Conservation (phyloP, 805 yeast species). For the Ogataea methanolica region DNA sequence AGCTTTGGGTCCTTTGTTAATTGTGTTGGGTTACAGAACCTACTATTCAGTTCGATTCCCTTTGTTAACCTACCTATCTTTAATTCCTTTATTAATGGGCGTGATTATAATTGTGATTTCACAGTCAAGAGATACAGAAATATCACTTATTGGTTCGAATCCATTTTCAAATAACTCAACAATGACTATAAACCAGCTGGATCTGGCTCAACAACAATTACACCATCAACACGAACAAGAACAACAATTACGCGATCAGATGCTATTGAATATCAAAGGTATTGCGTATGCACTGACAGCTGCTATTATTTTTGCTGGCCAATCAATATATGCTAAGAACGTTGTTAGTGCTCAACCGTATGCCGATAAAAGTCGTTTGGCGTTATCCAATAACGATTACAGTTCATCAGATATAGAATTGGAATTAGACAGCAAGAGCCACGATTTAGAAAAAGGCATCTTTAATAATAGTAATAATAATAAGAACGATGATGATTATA, state of each 20-base stretch:
- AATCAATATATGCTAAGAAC: slow-evolving; percentile 82
- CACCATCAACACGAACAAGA: not conserved
- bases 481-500: too few species aligned
- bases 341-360: slow-evolving; percentile 47
- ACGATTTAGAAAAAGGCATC: not conserved
- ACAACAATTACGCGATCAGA: not conserved
- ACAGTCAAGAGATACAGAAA: slow-evolving; percentile 19
- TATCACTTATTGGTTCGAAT: not conserved
- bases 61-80: slow-evolving; percentile 43
- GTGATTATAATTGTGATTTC: slow-evolving; percentile 45
- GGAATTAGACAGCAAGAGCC: not conserved
- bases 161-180: slow-evolving; percentile 4
- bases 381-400: slow-evolving; percentile 4
- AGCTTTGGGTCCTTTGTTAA: slow-evolving; percentile 59
- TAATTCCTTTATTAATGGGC: slow-evolving; percentile 49
- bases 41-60: slow-evolving; percentile 49
- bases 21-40: slow-evolving; percentile 51
- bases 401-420: too few species aligned
- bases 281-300: slow-evolving; percentile 64
- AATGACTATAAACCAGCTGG: not conserved
- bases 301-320: slow-evolving; percentile 73
- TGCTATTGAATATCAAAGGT: slow-evolving; percentile 46
- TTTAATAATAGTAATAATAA: not conserved
- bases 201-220: not conserved
- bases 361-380: slow-evolving; percentile 14